Conservation (phyloP, 2,329 filamentous ascomycete species). For the Leptographium wingfieldii region DNA sequence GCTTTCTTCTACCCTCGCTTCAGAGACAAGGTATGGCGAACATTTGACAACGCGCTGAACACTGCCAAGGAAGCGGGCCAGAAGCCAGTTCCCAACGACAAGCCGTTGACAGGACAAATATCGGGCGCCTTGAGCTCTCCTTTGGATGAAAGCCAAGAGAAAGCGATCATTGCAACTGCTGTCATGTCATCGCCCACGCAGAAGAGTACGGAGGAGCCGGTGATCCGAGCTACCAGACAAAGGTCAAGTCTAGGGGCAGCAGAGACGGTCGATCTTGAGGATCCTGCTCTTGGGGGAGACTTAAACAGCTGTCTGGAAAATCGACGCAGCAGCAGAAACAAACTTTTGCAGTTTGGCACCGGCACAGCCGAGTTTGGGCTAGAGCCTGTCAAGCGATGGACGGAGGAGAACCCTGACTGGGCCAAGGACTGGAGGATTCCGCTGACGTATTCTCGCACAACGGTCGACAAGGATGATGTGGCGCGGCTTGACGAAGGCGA, state of each 20-base stretch:
- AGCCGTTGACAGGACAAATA: background rate
- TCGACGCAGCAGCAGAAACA: background rate
- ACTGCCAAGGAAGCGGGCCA: background rate
- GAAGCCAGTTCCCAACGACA: background rate
- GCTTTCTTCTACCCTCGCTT: too few relatives aligned
- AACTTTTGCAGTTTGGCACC: background rate
- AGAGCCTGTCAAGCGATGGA: conserved; percentile 29
- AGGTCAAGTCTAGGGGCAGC: background rate
- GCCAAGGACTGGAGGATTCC: conserved; percentile 37
- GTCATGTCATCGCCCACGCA: background rate
- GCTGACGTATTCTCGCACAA: conserved; percentile 52
- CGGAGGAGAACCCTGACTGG: conserved; percentile 16
- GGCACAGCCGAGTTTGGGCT: background rate
- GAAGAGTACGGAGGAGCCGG: background rate
- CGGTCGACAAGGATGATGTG: conserved; percentile 61
- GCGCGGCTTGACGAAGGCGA: conserved; percentile 68
- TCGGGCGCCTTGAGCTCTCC: background rate
- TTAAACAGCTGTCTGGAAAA: background rate
- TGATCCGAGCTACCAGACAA: background rate
- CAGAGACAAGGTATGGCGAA: background rate
- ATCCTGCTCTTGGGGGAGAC: background rate
- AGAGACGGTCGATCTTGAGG: background rate
- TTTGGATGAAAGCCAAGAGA: background rate
- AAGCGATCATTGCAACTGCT: too few relatives aligned
- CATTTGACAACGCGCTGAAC: background rate